Evolutionary conservation across 306 rosid genomes (phyloP).

Genomic region (Hippophae rhamnoides): DNA sequence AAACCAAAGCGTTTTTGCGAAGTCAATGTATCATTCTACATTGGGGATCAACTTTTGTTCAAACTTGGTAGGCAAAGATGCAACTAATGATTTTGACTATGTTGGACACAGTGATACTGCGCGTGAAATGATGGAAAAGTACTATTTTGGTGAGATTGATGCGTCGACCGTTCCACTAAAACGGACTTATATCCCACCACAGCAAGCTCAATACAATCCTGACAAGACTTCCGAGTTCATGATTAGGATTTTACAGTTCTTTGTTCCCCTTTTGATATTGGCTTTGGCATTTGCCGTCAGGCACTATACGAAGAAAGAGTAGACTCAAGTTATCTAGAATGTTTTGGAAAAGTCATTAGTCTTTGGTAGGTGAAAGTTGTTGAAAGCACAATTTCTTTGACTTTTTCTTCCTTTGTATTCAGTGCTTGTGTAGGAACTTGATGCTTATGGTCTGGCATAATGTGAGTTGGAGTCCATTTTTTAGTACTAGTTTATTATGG

Average conservation of each 20-base stretch:
- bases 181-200: conserved; percentile 44
- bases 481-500: conserved; percentile 3
- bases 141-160: conserved; percentile 83
- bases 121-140: conserved; percentile 77
- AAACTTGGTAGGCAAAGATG: conserved; percentile 71
- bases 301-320: conserved; percentile 80
- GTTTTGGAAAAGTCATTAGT: conserved; percentile 20
- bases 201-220: conserved; percentile 39
- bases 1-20: background rate
- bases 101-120: conserved; percentile 97
- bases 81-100: conserved; percentile 85
- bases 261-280: conserved; percentile 84
- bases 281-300: conserved; percentile 80
- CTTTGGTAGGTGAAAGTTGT: conserved; percentile 3
- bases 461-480: background rate
- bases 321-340: background rate
- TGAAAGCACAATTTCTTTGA: conserved; percentile 16
- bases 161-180: conserved; percentile 49
- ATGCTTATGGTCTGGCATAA: no score
- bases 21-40: background rate
- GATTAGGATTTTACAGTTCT: conserved; percentile 75
- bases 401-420: background rate
- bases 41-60: conserved; percentile 3
- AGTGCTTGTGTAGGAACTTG: conserved; percentile 2
- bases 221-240: conserved; percentile 71